phyloP scores from a whole-genome alignment of 2,329 filamentous ascomycete genomes.

The Fusarium acutatum region DNA sequence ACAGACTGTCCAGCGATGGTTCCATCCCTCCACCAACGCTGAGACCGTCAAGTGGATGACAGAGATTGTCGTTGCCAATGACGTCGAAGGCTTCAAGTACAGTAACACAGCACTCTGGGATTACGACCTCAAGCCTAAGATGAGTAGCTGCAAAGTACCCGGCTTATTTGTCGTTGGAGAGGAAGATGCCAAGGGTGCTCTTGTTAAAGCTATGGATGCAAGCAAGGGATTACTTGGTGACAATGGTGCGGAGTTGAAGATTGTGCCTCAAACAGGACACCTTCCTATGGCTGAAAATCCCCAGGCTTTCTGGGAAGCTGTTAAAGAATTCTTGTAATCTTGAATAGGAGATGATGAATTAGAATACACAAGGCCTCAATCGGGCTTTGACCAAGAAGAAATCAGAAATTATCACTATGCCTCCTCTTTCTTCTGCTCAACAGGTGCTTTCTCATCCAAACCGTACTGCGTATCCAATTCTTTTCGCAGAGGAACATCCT shows the following conservation, averaged over 20 bases:
- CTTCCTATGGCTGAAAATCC: conserved; percentile 85
- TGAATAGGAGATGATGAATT: background rate
- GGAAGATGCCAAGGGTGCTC: conserved; percentile 72
- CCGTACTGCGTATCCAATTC: conserved; percentile 43
- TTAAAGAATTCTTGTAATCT: conserved; percentile 64
- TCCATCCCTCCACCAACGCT: conserved; percentile 67
- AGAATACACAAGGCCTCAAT: background rate
- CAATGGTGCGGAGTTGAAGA: conserved; percentile 64
- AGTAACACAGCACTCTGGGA: conserved; percentile 75
- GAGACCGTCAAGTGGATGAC: conserved; percentile 65
- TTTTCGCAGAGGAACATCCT: conserved; percentile 37
- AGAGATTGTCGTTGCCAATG: conserved; percentile 74
- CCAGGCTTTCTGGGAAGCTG: conserved; percentile 69
- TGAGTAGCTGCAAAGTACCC: conserved; percentile 64
- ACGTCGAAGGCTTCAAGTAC: conserved; percentile 73
- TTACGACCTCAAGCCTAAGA: conserved; percentile 70
- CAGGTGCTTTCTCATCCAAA: conserved; percentile 17
- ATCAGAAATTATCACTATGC: background rate
- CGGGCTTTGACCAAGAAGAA: background rate
- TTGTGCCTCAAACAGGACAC: conserved; percentile 78
- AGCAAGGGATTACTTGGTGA: conserved; percentile 69
- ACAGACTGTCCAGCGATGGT: conserved; percentile 80
- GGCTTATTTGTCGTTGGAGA: conserved; percentile 77
- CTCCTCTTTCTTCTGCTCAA: background rate
- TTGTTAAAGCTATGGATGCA: conserved; percentile 82